These are phyloP conservation scores for Gossypium sturtianum DNA, from an alignment of 345 rosid species.

Conservation along the genomic window DNA sequence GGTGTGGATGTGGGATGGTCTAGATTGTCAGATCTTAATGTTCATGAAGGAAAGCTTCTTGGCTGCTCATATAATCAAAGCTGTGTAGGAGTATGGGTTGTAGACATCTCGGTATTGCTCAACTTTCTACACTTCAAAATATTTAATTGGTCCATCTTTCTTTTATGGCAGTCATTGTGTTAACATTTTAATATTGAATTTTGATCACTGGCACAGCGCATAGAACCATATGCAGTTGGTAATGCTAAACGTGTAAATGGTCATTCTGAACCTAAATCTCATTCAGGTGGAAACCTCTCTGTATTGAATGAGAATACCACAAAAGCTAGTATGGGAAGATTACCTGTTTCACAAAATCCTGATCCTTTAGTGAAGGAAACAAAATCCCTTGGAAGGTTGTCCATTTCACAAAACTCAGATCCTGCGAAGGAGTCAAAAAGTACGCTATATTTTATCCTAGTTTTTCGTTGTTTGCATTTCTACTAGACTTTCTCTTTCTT, in stretches of 20 bases:
- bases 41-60: conserved; percentile 96
- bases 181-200: conserved; percentile 17
- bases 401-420: conserved; percentile 82
- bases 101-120: conserved; percentile 74
- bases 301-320: conserved; percentile 50
- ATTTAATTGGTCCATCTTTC: conserved; percentile 3
- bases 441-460: conserved; percentile 26
- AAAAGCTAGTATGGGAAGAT: conserved; percentile 49
- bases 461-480: background rate
- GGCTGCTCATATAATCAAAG: conserved; percentile 97
- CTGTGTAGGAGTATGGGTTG: conserved; percentile 99
- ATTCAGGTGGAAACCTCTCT: conserved; percentile 49
- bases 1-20: conserved; percentile 99
- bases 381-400: conserved; percentile 71
- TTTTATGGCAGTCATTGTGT: conserved; percentile 17
- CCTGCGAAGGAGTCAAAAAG: conserved; percentile 66
- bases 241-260: conserved; percentile 41
- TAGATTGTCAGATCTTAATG: conserved; percentile 85
- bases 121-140: background rate
- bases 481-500: background rate
- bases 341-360: conserved; percentile 48
- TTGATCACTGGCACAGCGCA: conserved; percentile 41
- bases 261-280: conserved; percentile 55
- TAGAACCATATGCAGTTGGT: conserved; percentile 64
- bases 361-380: conserved; percentile 59